Conservation (phyloP, 2,329 filamentous ascomycete genomes). For the Claviceps monticola region DNA sequence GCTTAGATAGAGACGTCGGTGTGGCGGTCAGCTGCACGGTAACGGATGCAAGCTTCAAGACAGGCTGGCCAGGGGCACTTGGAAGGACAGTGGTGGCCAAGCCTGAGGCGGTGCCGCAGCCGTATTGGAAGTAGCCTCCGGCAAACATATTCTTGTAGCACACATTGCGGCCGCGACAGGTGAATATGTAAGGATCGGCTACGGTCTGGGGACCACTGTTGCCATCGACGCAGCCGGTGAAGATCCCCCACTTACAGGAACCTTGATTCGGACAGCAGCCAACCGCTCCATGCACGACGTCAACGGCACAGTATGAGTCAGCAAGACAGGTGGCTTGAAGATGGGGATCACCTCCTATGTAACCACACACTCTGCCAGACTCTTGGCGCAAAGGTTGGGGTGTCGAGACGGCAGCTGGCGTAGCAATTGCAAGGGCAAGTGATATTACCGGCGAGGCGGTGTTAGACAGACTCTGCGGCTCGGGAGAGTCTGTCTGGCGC, state of each 20-base stretch:
- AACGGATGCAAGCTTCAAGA: conserved; percentile 23
- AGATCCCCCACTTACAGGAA: conserved; percentile 40
- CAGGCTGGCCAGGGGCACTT: conserved; percentile 27
- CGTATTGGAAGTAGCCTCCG: conserved; percentile 42
- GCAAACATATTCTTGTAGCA: conserved; percentile 43
- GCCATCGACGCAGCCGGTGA: conserved; percentile 41
- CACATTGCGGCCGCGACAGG: conserved; percentile 34
- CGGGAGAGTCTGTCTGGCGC: conserved; percentile 24
- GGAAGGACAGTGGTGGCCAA: conserved; percentile 35
- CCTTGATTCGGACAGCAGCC: conserved; percentile 41
- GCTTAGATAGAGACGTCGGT: conserved; percentile 23
- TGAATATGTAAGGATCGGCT: conserved; percentile 42
- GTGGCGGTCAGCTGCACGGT: conserved; percentile 27
- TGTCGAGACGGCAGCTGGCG: conserved; percentile 24
- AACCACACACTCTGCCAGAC: conserved; percentile 43
- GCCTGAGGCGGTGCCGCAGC: conserved; percentile 35
- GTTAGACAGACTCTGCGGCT: conserved; percentile 19
- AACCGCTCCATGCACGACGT: conserved; percentile 32
- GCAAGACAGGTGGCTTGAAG: conserved; percentile 43
- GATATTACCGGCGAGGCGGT: conserved; percentile 23
- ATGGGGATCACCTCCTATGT: conserved; percentile 35
- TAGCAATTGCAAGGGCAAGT: not conserved
- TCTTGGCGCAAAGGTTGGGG: conserved; percentile 26
- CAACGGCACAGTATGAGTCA: conserved; percentile 44
- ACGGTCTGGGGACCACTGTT: conserved; percentile 35